phyloP scores from a whole-genome alignment of 768 basidiomycete species.

The Lyophyllum shimeji region DNA sequence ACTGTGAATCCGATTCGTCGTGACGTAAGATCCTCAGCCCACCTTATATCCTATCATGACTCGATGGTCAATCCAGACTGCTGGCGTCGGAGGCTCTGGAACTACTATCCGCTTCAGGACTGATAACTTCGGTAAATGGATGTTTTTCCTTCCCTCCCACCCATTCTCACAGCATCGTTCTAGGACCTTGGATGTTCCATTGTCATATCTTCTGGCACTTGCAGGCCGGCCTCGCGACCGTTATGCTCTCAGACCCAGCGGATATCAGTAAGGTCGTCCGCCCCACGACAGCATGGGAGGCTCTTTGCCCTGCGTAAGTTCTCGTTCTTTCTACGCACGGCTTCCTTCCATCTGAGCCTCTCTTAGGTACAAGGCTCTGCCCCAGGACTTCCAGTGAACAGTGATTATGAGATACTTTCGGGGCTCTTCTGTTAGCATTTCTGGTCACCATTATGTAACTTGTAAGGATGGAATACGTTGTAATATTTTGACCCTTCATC shows the following conservation, averaged over 20 bases:
- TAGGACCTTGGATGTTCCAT: constrained; percentile 22
- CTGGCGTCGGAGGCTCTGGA: constrained; percentile 3
- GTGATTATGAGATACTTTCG: background rate
- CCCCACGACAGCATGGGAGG: constrained; percentile 21
- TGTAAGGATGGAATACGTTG: background rate
- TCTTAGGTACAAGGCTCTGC: constrained; percentile 14
- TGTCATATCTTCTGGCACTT: constrained; percentile 38
- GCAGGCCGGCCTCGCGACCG: constrained; percentile 40
- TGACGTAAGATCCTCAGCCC: constrained; percentile 15
- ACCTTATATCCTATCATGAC: background rate
- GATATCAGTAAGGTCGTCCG: constrained; percentile 11
- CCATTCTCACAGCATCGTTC: background rate
- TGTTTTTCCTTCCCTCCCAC: background rate
- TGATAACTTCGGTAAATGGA: constrained; percentile 20
- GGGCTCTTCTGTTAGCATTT: background rate
- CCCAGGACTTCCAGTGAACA: constrained; percentile 16
- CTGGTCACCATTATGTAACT: background rate
- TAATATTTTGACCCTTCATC: background rate
- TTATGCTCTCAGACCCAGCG: constrained; percentile 32
- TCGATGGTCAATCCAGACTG: background rate
- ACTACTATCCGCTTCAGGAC: constrained; percentile 25
- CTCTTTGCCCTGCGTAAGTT: constrained; percentile 26
- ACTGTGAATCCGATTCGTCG: constrained; percentile 46
- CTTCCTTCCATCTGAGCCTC: too few relatives aligned
- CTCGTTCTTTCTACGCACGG: constrained; percentile 14